Percentiles rank a stretch among this genome's conserved stretches.
Conservation (phyloP, 192 early-diverging fungal genomes). For the Gamsiella multidivaricata region DNA sequence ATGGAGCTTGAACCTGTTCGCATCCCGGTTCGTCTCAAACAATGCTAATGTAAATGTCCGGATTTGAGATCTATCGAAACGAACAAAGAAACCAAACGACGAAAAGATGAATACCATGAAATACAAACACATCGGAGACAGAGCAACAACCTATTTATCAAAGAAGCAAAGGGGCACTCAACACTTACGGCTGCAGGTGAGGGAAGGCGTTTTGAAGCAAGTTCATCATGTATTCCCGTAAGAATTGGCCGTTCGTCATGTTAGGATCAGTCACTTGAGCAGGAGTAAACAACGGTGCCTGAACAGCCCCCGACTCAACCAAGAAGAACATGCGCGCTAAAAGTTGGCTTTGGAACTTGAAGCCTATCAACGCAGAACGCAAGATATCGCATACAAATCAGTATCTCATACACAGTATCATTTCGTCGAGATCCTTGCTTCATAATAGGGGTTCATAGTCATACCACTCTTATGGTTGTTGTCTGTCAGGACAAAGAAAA, state of each 20-base stretch:
- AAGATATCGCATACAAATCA: slow-evolving; percentile 5
- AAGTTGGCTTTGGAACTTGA: slow-evolving; percentile 91
- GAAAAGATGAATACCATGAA: background rate
- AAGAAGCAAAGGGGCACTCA: background rate
- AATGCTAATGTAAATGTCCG: slow-evolving; percentile 87
- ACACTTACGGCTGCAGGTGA: slow-evolving; percentile 82
- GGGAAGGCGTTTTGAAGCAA: slow-evolving; percentile 91
- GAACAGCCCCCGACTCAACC: slow-evolving; percentile 84
- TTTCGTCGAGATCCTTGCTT: background rate
- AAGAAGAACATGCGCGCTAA: slow-evolving; percentile 91
- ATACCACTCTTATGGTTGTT: slow-evolving; percentile 96
- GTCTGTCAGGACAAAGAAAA: slow-evolving; percentile 97
- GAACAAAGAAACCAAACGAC: background rate
- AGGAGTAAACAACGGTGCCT: slow-evolving; percentile 88
- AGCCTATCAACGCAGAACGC: slow-evolving; percentile 65
- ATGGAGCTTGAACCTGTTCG: slow-evolving; percentile 89
- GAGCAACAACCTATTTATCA: background rate
- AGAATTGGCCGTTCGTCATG: slow-evolving; percentile 83
- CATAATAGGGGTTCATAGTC: background rate
- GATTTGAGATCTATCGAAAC: slow-evolving; percentile 76
- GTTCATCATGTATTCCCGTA: slow-evolving; percentile 86
- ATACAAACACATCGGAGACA: too few relatives aligned
- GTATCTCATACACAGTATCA: background rate
- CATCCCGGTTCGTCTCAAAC: slow-evolving; percentile 86
- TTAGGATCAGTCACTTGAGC: slow-evolving; percentile 75